Evolutionary conservation across 2,329 filamentous ascomycete genomes (phyloP).

Genomic region (Fusarium virguliforme): DNA sequence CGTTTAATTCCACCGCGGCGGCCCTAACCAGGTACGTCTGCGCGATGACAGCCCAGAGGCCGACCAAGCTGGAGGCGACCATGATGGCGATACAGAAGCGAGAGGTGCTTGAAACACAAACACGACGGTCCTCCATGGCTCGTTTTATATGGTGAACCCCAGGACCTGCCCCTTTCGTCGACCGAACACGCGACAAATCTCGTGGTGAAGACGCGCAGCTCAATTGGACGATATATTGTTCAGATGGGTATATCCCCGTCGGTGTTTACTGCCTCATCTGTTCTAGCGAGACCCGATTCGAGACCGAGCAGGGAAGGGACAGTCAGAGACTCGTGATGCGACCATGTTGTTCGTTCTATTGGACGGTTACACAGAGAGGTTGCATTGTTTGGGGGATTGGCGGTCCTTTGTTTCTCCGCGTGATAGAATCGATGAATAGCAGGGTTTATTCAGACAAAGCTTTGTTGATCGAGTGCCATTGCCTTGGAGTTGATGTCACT

Average conservation of each 20-base stretch:
- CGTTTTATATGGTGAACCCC: slow-evolving; percentile 28
- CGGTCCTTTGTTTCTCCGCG: slow-evolving; percentile 31
- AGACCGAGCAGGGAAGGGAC: slow-evolving; percentile 23
- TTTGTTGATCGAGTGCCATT: background rate
- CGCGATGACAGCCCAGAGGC: slow-evolving; percentile 38
- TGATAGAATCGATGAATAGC: background rate
- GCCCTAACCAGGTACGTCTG: slow-evolving; percentile 36
- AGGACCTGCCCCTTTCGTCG: slow-evolving; percentile 16
- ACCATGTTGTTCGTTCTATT: slow-evolving; percentile 37
- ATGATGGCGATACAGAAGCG: slow-evolving; percentile 39
- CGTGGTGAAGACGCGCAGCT: slow-evolving; percentile 15
- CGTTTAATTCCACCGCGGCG: slow-evolving; percentile 44
- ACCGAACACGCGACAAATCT: slow-evolving; percentile 18
- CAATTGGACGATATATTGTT: slow-evolving; percentile 23
- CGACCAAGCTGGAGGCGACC: slow-evolving; percentile 41
- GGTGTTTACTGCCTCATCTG: slow-evolving; percentile 29
- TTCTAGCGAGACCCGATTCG: slow-evolving; percentile 15
- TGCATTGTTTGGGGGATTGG: slow-evolving; percentile 17
- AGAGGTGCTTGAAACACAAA: background rate
- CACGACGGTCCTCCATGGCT: slow-evolving; percentile 2
- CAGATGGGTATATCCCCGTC: slow-evolving; percentile 13
- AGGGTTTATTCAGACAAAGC: slow-evolving; percentile 1
- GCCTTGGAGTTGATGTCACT: background rate
- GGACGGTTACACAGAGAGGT: slow-evolving; percentile 20
- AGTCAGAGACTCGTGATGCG: slow-evolving; percentile 28